Conservation (phyloP, 257 asterid genomes). For the Solanum ossicruentum region DNA sequence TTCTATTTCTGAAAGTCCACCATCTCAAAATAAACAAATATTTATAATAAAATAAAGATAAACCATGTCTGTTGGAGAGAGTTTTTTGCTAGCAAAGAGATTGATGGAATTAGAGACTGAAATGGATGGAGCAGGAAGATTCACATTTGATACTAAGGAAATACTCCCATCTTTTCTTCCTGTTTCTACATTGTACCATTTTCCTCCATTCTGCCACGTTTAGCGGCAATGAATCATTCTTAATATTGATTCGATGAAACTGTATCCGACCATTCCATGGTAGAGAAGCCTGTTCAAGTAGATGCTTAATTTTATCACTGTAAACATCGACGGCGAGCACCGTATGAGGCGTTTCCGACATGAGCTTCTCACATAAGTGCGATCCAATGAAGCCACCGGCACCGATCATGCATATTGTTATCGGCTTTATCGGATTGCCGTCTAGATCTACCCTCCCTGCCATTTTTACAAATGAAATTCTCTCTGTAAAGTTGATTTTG, state of each 20-base stretch:
- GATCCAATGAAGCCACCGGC: slow-evolving; percentile 99
- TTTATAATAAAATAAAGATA: slow-evolving; percentile 5
- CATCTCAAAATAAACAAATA: no score
- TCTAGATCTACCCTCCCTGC: slow-evolving; percentile 86
- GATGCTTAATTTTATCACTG: slow-evolving; percentile 79
- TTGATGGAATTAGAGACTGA: slow-evolving; percentile 23
- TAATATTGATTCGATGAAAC: slow-evolving; percentile 22
- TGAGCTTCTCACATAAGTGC: slow-evolving; percentile 80
- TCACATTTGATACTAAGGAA: slow-evolving; percentile 30
- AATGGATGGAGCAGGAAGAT: slow-evolving; percentile 36
- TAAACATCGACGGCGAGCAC: slow-evolving; percentile 87
- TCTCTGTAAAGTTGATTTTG: background rate
- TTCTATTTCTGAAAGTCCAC: no score
- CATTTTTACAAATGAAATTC: slow-evolving; percentile 18
- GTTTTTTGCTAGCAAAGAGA: slow-evolving; percentile 27
- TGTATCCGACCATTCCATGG: slow-evolving; percentile 69
- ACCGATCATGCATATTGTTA: slow-evolving; percentile 87
- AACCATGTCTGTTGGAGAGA: slow-evolving; percentile 35
- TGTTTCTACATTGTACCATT: slow-evolving; percentile 25
- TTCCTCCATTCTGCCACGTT: slow-evolving; percentile 34
- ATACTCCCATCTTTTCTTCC: slow-evolving; percentile 40
- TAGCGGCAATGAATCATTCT: background rate
- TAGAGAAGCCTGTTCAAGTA: slow-evolving; percentile 47
- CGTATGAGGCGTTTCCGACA: slow-evolving; percentile 73
- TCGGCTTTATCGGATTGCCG: slow-evolving; percentile 57